Evolutionary conservation across 1,284 basidiomycete species (phyloP), one percentile per base, ranked within the genome.

Genomic region (Cryptococcus sp.): DNA sequence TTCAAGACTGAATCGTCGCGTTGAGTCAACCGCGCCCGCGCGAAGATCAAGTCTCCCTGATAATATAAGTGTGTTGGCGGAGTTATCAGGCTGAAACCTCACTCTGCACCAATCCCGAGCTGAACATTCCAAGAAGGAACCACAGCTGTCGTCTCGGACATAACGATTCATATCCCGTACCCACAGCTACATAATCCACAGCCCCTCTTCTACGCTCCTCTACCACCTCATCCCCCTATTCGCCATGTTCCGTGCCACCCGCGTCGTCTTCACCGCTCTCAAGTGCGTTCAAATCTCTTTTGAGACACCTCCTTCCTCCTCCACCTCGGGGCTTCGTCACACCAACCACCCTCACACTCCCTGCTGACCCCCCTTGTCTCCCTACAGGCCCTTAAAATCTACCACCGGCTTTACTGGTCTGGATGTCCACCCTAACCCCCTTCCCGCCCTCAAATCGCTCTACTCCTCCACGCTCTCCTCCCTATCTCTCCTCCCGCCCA

Each of bases 401-500:
- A 83, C 88, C 12, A 96, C 93, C 9, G 88, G 89, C 57, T 84
- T 96, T 57, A 85, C 78, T 39, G 83, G 83, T 35, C 69, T 83
- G 53, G 71, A 74, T 28, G 80, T 81, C 33, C 72, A 76, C 62
- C 67, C 76, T 50, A 24, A 90, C 90, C 79, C 84, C 81, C 81
- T 98, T 15, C 87, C 89, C 9, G 85, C 84, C 53, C 84, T 98
- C 63, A 76, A 81, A 52, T 77, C 84, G 66, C 86, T 86, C 46
- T 97, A 95, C 81, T 80, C 85, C 68, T 81, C 83, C 52, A 98
- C 94, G 1, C 85, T 98, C 51, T 76, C 83, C 21, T 75, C 84
- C 3, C 84, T 97, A 50, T 78, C 83, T 4, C 60, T 82, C 52
- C 83, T 97, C 58, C 94, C 95, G 12, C 77, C 82, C 58, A 82